phyloP scores from a whole-genome alignment of 2,329 filamentous ascomycete species.

The Teratosphaeria gauchensis region DNA sequence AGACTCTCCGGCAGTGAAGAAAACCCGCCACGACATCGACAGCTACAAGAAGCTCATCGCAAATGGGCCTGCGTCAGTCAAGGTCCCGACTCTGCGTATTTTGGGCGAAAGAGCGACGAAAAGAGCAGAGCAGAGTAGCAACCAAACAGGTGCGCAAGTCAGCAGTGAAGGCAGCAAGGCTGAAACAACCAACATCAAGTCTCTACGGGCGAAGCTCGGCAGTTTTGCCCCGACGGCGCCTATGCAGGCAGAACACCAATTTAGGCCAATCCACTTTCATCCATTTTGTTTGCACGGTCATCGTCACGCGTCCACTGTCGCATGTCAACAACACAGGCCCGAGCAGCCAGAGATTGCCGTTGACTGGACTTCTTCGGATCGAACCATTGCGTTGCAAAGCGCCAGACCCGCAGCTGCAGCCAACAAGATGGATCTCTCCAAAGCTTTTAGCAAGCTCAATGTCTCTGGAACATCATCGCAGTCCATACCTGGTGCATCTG shows the following conservation, averaged over 20 bases:
- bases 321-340: background rate
- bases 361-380: background rate
- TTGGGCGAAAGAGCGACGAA: no score
- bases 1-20: no score
- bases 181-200: background rate
- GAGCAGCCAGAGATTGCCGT: background rate
- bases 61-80: no score
- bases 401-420: background rate
- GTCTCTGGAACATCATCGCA: background rate
- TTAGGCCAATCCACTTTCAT: background rate
- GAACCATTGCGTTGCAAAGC: background rate
- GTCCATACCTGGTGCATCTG: background rate
- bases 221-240: background rate
- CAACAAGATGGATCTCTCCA: background rate
- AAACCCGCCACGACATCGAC: no score
- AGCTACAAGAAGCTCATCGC: no score
- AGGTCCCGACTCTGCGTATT: no score
- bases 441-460: background rate
- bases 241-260: background rate
- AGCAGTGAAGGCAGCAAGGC: no score
- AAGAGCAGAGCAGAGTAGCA: no score
- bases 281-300: background rate
- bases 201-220: background rate
- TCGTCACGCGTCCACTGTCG: background rate
- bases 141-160: no score